Evolutionary conservation across 2,329 filamentous ascomycete genomes (phyloP).

Genomic region (Phaeosphaeriaceae sp.): DNA sequence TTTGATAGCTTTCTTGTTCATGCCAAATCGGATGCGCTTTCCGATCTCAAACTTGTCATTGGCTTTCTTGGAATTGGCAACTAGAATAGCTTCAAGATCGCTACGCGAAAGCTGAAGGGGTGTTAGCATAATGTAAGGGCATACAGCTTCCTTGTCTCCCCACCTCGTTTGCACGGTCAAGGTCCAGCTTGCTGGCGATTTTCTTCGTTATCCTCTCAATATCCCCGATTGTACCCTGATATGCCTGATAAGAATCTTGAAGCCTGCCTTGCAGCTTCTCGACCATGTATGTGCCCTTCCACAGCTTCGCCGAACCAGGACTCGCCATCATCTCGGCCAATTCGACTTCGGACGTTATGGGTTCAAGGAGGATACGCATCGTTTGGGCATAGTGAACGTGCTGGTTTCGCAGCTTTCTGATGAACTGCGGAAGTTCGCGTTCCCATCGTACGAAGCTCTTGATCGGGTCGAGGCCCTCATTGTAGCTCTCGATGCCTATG

Average conservation of each 20-base stretch:
- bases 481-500: conserved; percentile 45
- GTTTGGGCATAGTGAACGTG: conserved; percentile 48
- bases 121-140: conserved; percentile 25
- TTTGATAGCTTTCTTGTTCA: conserved; percentile 48
- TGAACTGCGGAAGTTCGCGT: conserved; percentile 42
- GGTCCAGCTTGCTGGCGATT: conserved; percentile 47
- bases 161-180: conserved; percentile 44
- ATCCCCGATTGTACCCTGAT: conserved; percentile 45
- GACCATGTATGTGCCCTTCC: conserved; percentile 41
- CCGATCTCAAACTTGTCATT: conserved; percentile 45
- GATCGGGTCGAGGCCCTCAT: conserved; percentile 50
- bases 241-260: conserved; percentile 44
- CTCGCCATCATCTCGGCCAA: conserved; percentile 44
- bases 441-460: conserved; percentile 49
- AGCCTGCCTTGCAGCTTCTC: conserved; percentile 41
- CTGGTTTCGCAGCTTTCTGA: conserved; percentile 47
- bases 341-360: conserved; percentile 47
- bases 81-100: conserved; percentile 46
- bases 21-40: conserved; percentile 46
- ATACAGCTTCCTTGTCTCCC: neutral
- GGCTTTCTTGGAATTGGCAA: conserved; percentile 40
- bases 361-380: conserved; percentile 44
- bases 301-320: conserved; percentile 37
- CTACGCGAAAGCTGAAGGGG: conserved; percentile 38
- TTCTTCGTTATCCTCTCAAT: conserved; percentile 45